Base-by-base conservation (phyloP, 106 monocot genomes). In the Iris macrosiphon region DNA sequence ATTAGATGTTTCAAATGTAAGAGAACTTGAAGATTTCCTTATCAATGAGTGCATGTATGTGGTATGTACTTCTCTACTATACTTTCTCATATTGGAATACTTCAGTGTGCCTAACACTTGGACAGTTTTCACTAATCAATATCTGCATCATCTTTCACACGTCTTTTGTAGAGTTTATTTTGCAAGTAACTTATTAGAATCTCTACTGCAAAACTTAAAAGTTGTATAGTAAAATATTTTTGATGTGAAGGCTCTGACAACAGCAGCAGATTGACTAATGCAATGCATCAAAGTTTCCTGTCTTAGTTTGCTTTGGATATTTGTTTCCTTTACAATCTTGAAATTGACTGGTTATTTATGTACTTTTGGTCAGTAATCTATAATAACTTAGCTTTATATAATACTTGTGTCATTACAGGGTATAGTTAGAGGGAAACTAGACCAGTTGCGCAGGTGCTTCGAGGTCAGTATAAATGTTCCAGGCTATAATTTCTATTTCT, bases 381-480 rank as follows among this genome's bases (percentile, higher is more conserved):
- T 26, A 24, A 25, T 4, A 31, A 41, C 31, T 15, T 26, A 38
- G 29, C 2, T 23, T 20, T 27, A 20, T 41, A n/a, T n/a, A n/a
- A n/a, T n/a, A n/a, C 1, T 47, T 15, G 18, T 63, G 46, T 34
- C 43, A 26, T 66, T 71, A 46, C 40, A 96, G 96, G 96, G 96
- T 30, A 90, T 96, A 53, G 86, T 96, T 57, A 85, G 96, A 72
- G 96, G 96, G 42, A 96, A 96, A 59, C 63, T 90, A 41, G 96
- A 96, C 74, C 96, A 96, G 67, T 53, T 90, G 59, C 79, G 90
- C 58, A 79, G 96, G 63, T 86, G 96, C 72, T 96, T 96, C 71
- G 96, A 96, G 96, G 96, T 96, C 12, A 51, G 69, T 66, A 45
- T 48, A 8, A 7, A 41, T 14, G 18, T 48, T 47, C 2, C 23